Evolutionary conservation across 768 basidiomycete species (phyloP), one percentile per base, ranked within the genome.

Genomic region (Amanita rimosa): DNA sequence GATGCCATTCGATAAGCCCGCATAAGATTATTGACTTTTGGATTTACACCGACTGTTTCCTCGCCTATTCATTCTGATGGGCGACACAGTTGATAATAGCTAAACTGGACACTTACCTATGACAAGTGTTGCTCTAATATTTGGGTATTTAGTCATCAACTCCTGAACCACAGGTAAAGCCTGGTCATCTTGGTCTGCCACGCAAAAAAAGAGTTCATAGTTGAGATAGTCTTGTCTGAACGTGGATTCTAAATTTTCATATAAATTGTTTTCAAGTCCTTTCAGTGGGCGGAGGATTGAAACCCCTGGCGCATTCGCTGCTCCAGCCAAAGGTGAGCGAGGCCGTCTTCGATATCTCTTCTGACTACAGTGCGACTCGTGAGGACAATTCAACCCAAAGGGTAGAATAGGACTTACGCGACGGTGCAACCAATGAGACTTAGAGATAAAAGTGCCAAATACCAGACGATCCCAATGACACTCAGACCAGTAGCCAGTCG

Each of bases 21-120:
- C 53, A 93, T 74, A 41, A 99, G 82, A 64, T 98, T 98, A 70
- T 97, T 97, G 57, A 98, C 85, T 72, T 98, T 98, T 0, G 96
- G 96, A 57, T 99, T 99, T 22, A 90, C 81, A 4, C 95, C 94
- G n/a, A 95, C 84, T 40, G 75, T 62, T 53, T 87, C 81, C 58
- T 89, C 83, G 42, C 91, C 92, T 92, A 55, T 4, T 39, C 31
- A 43, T 49, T 34, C 13, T 33, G 21, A 21, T 49, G 11, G 29
- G 51, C 47, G 51, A 6, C 8, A 40, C 29, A 29, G 50, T 24
- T 48, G 36, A 36, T 26, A 49, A 37, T 19, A 31, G 36, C 52
- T 24, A 6, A 35, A 35, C 11, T 21, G 40, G 21, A 29, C 43
- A 0, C 75, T 46, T 58, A 92, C 95, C 88, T 44, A 92, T 75